A percentile compares a stretch with the other conserved stretches of the same genome.
These are phyloP conservation scores for Zygosaccharomyces sapae DNA, from an alignment of 1,139 yeast genomes.

Conservation along the genomic window DNA sequence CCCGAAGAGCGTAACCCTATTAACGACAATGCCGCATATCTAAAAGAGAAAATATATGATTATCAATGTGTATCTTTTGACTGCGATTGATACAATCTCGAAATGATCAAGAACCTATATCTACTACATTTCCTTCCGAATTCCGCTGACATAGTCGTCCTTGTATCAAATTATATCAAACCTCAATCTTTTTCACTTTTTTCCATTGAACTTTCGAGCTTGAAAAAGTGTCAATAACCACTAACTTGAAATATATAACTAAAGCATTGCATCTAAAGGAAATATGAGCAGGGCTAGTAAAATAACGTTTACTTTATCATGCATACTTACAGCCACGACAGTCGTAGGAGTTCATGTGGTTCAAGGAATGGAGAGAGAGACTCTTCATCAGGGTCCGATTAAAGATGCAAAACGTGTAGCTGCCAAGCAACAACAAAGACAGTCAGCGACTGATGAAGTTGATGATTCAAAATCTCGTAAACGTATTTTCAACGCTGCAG, in stretches of 20 bases:
- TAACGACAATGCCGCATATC: neutral
- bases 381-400: conserved; percentile 74
- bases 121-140: no score
- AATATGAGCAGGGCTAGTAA: conserved; percentile 72
- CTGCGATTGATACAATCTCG: no score
- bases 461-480: conserved; percentile 38
- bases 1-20: conserved; percentile 2
- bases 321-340: conserved; percentile 52
- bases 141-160: neutral
- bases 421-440: conserved; percentile 44
- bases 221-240: conserved; percentile 1
- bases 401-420: conserved; percentile 65
- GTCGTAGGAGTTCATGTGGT: conserved; percentile 64
- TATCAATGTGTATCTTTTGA: no score
- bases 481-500: conserved; percentile 57
- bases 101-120: no score
- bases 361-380: conserved; percentile 62
- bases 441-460: conserved; percentile 28
- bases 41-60: neutral
- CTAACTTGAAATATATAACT: neutral
- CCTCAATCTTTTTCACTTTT: neutral
- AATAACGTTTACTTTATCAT: conserved; percentile 58
- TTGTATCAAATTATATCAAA: neutral
- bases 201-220: neutral
- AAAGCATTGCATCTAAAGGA: neutral